Conservation (phyloP, 2,329 filamentous ascomycete genomes). For the Colletotrichum chlorophyti region DNA sequence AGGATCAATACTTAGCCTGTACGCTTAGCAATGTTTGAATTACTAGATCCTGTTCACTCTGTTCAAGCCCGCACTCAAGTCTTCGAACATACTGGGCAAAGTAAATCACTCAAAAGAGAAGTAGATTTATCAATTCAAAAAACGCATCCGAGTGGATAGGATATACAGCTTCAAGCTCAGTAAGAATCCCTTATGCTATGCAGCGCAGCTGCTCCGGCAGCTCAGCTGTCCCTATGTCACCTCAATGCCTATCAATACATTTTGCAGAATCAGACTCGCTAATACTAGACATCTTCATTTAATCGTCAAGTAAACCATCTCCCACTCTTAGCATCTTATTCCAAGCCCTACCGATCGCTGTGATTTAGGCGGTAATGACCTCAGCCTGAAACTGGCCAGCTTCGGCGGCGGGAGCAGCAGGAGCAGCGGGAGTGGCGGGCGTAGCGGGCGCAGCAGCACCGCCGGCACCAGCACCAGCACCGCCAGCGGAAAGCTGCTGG, state of each 20-base stretch:
- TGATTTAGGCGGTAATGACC: slow-evolving; percentile 6
- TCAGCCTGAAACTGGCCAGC: slow-evolving; percentile 16
- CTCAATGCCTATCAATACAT: slow-evolving; percentile 5
- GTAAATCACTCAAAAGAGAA: too few relatives aligned
- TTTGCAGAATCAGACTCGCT: slow-evolving; percentile 1
- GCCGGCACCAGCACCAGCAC: slow-evolving; percentile 3
- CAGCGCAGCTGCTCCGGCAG: slow-evolving; percentile 26
- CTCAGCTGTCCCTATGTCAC: slow-evolving; percentile 19
- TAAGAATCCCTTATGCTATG: not conserved
- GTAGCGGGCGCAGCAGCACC: slow-evolving; percentile 12
- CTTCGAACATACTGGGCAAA: too few relatives aligned
- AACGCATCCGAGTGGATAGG: too few relatives aligned
- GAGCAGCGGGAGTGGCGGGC: slow-evolving; percentile 1
- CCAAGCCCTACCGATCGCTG: too few relatives aligned
- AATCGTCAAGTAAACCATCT: not conserved
- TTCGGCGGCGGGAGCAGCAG: not conserved
- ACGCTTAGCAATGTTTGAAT: too few relatives aligned
- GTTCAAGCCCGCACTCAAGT: too few relatives aligned
- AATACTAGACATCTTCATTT: not conserved
- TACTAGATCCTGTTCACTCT: too few relatives aligned
- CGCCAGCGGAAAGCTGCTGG: slow-evolving; percentile 20
- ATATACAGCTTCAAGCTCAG: too few relatives aligned
- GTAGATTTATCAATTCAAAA: too few relatives aligned
- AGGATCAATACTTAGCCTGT: too few relatives aligned
- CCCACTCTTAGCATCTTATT: not conserved